Evolutionary conservation across 805 yeast genomes (phyloP).

Genomic region (Candida maris): DNA sequence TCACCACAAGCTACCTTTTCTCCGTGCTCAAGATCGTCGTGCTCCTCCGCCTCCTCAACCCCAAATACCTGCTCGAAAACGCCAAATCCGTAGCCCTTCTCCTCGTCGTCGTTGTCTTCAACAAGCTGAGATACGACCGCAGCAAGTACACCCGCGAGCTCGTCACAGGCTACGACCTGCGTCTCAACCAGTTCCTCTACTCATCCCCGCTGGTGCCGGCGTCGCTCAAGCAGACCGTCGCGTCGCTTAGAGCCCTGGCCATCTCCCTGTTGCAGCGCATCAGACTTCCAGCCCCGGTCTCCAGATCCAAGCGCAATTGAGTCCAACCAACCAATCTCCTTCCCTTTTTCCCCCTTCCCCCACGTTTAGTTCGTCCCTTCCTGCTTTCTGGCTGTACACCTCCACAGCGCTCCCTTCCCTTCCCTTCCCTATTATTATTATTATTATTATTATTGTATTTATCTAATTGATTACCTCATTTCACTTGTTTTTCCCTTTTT

Average conservation of each 20-base stretch:
- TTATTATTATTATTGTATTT: neutral
- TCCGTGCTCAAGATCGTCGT: slow-evolving; percentile 41
- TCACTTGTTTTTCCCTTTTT: neutral
- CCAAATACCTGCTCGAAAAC: slow-evolving; percentile 24
- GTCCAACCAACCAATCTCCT: too few relatives aligned
- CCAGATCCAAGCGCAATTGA: slow-evolving; percentile 14
- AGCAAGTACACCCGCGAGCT: slow-evolving; percentile 51
- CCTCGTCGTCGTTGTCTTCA: slow-evolving; percentile 47
- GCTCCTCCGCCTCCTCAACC: slow-evolving; percentile 33
- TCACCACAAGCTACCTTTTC: slow-evolving; percentile 36
- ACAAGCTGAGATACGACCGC: slow-evolving; percentile 58
- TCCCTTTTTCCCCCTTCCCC: too few relatives aligned
- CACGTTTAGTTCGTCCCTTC: too few relatives aligned
- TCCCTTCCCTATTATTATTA: neutral
- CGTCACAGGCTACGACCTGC: slow-evolving; percentile 43
- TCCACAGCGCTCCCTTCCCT: neutral
- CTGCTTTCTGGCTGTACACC: neutral
- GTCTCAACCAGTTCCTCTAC: slow-evolving; percentile 35
- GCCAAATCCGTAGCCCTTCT: slow-evolving; percentile 37
- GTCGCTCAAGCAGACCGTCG: slow-evolving; percentile 10
- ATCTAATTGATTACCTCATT: neutral
- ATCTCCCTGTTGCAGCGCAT: slow-evolving; percentile 12
- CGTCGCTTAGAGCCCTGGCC: slow-evolving; percentile 7
- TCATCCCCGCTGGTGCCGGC: slow-evolving; percentile 37
- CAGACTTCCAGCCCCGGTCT: slow-evolving; percentile 10